Conservation (phyloP, 192 early-diverging fungal species). For the Cladochytrium replicatum region DNA sequence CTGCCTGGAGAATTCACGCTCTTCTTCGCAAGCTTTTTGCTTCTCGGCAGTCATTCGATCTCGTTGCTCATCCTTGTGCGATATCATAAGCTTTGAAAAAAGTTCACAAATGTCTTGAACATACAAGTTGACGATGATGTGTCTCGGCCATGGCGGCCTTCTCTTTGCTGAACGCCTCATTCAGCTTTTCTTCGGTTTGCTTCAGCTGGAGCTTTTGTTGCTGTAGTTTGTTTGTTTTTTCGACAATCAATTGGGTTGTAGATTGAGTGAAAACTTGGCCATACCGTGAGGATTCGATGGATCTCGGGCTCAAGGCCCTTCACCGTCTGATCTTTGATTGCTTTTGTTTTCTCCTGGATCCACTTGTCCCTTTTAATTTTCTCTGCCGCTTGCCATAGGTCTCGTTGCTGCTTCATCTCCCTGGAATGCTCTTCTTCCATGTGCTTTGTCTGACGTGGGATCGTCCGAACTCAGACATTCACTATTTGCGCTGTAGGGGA, state of each 20-base stretch:
- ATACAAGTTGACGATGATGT: conserved; percentile 40
- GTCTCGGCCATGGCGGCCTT: conserved; percentile 32
- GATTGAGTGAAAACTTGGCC: not conserved
- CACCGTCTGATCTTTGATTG: conserved; percentile 50
- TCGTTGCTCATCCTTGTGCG: conserved; percentile 1
- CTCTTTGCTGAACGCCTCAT: conserved; percentile 33
- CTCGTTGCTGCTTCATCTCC: conserved; percentile 42
- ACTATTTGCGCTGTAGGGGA: not conserved
- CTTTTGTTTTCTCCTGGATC: conserved; percentile 51
- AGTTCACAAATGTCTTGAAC: not conserved
- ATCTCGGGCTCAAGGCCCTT: conserved; percentile 54
- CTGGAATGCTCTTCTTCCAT: conserved; percentile 36
- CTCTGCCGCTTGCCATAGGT: conserved; percentile 45
- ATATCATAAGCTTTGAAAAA: conserved; percentile 3
- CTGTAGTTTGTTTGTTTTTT: conserved; percentile 18
- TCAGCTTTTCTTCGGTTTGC: conserved; percentile 43
- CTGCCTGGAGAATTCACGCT: conserved; percentile 48
- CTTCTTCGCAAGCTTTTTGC: conserved; percentile 46
- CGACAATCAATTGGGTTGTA: not conserved
- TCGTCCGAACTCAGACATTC: not conserved
- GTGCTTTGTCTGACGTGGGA: conserved; percentile 15
- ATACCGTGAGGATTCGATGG: conserved; percentile 43
- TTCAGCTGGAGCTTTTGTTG: conserved; percentile 46
- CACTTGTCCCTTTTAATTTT: conserved; percentile 53
- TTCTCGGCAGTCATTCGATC: conserved; percentile 32